These are phyloP conservation scores for Aspergillus flavus DNA, from an alignment of 2,329 filamentous ascomycete genomes.

Conservation along the genomic window DNA sequence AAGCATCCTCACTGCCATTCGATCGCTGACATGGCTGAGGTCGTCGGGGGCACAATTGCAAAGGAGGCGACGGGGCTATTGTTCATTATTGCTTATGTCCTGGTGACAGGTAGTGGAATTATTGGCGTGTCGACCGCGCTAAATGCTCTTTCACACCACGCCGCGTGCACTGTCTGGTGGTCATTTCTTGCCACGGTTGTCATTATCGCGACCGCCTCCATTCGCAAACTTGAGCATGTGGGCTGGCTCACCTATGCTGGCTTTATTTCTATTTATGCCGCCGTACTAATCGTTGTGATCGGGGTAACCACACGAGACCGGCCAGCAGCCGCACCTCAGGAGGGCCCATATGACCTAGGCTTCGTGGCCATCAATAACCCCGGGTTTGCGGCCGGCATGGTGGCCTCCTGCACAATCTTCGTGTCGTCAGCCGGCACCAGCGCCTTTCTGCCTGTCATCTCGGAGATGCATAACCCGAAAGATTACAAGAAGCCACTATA, in stretches of 20 bases:
- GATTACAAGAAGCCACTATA: constrained; percentile 65
- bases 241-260: constrained; percentile 65
- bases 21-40: constrained; percentile 61
- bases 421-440: constrained; percentile 61
- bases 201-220: constrained; percentile 50
- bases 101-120: constrained; percentile 60
- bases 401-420: constrained; percentile 62
- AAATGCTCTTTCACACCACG: constrained; percentile 62
- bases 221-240: constrained; percentile 63
- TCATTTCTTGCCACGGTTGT: constrained; percentile 57
- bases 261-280: constrained; percentile 60
- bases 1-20: constrained; percentile 55
- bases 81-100: constrained; percentile 61
- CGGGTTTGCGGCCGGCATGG: constrained; percentile 61
- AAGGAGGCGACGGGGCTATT: constrained; percentile 44
- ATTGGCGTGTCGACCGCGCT: constrained; percentile 61
- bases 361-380: constrained; percentile 60
- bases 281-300: constrained; percentile 61
- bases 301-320: constrained; percentile 60
- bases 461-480: constrained; percentile 63
- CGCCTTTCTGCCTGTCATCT: constrained; percentile 66
- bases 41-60: constrained; percentile 51
- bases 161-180: constrained; percentile 62
- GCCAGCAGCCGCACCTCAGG: constrained; percentile 63
- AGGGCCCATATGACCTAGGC: constrained; percentile 62